Percentiles rank a stretch among this genome's conserved stretches.
phyloP scores from a whole-genome alignment of 1,284 basidiomycete species.

The Tausonia pullulans region DNA sequence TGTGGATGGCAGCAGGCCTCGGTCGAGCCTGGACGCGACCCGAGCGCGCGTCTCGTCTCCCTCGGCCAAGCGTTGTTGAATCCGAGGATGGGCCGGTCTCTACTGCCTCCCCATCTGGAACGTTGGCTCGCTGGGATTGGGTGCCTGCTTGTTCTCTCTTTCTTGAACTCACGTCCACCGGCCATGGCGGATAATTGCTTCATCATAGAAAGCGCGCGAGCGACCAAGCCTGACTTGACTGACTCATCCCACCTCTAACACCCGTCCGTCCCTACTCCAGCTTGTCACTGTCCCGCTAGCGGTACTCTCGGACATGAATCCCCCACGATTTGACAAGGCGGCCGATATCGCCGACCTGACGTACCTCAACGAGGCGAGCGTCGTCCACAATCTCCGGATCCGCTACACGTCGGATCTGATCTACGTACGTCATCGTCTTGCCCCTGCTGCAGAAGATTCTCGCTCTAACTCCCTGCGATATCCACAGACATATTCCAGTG shows the following conservation, averaged over 20 bases:
- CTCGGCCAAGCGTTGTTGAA: too few relatives aligned
- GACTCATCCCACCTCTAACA: too few relatives aligned
- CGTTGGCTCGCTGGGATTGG: too few relatives aligned
- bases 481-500: slow-evolving; percentile 16
- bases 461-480: slow-evolving; percentile 16
- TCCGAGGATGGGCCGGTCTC: too few relatives aligned
- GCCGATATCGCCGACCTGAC: slow-evolving; percentile 98
- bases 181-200: too few relatives aligned
- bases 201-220: too few relatives aligned
- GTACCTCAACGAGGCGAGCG: slow-evolving; percentile 95
- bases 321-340: slow-evolving; percentile 94
- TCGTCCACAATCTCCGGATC: slow-evolving; percentile 88
- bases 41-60: too few relatives aligned
- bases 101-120: too few relatives aligned
- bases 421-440: slow-evolving; percentile 55
- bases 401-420: slow-evolving; percentile 87
- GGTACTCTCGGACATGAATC: slow-evolving; percentile 87
- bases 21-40: too few relatives aligned
- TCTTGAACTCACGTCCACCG: too few relatives aligned
- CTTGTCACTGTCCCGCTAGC: slow-evolving; percentile 58
- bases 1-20: too few relatives aligned
- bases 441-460: not conserved
- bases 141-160: not conserved
- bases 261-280: slow-evolving; percentile 24
- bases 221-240: too few relatives aligned